Evolutionary conservation across 2,329 filamentous ascomycete species (phyloP), one percentile per base, ranked within the genome.

Genomic region (Nemania abortiva): DNA sequence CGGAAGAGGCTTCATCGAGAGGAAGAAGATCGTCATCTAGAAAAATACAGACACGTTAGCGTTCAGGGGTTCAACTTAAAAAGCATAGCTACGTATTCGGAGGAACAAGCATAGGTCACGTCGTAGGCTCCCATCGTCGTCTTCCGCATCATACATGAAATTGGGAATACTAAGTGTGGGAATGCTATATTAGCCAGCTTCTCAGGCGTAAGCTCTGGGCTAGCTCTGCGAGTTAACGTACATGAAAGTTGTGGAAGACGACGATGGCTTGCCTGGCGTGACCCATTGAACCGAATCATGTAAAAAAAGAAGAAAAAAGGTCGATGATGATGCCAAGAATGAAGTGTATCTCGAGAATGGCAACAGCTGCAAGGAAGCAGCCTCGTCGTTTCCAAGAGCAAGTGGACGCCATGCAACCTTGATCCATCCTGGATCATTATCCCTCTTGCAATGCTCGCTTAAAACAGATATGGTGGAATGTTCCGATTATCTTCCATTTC

Each of bases 251-350:
- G 83, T 86, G 85, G 88, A 90, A 89, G 88, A 90, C 87, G 88
- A 90, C 89, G 88, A 89, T 89, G 86, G 88, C 87, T 87, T 88
- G 88, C 87, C 87, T 88, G 85, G 84, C 82, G 82, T 85, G 81
- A 82, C 79, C 81, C 34, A 76, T 80, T 70, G 58, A 73, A 74
- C 61, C 61, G 73, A 74, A 72, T 70, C 67, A 65, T 66, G 67
- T 72, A 70, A 72, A 74, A 67, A 72, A 20, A 11, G 7, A 37
- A 52, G n/a, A 72, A 73, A 66, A 73, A 74, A 76, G 58, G 60
- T 64, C 52, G 50, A 72, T 74, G 59, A 67, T 66, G 69, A 67
- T 70, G 73, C 73, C 73, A 75, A 70, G 70, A 74, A 76, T 39
- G 67, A 72, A 73, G 72, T 74, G 70, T 74, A 74, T 78, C 76